Evolutionary conservation across 345 rosid genomes (phyloP).

Genomic region (Eucalyptus melliodora): DNA sequence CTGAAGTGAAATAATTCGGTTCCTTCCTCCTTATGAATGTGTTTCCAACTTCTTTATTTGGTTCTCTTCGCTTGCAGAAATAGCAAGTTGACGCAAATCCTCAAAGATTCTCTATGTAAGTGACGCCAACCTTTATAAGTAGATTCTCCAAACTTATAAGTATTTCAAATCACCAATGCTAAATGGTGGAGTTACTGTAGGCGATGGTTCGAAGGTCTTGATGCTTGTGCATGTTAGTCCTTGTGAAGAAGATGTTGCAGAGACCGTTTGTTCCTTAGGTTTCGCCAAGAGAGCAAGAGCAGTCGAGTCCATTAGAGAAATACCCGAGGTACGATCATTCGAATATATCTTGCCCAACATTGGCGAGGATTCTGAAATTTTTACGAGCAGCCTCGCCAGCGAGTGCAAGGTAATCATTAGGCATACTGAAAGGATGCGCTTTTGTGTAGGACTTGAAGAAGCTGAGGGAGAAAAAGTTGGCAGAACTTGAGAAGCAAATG

Average conservation of each 20-base stretch:
- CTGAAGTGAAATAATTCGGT: neutral
- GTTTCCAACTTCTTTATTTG: neutral
- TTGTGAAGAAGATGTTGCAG: slow-evolving; percentile 59
- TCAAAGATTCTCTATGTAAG: slow-evolving; percentile 86
- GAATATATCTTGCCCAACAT: neutral
- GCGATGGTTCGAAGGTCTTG: slow-evolving; percentile 69
- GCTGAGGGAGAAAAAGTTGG: slow-evolving; percentile 36
- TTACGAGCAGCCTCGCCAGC: neutral
- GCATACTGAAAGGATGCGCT: neutral
- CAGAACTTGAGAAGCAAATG: slow-evolving; percentile 53
- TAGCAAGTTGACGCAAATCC: slow-evolving; percentile 95
- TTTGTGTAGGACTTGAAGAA: slow-evolving; percentile 39
- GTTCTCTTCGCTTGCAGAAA: slow-evolving; percentile 56
- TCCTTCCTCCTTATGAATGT: neutral
- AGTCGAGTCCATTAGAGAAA: slow-evolving; percentile 45
- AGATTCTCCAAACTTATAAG: neutral
- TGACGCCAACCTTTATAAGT: neutral
- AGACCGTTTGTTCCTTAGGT: slow-evolving; percentile 73
- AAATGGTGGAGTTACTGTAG: neutral
- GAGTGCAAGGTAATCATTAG: neutral
- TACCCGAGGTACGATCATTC: slow-evolving; percentile 28
- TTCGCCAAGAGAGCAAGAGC: slow-evolving; percentile 86
- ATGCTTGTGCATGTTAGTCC: slow-evolving; percentile 91
- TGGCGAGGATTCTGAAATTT: neutral
- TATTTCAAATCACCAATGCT: neutral